Evolutionary conservation across 495 filamentous ascomycete genomes (phyloP).

Genomic region (Parachaetomium inaequale): DNA sequence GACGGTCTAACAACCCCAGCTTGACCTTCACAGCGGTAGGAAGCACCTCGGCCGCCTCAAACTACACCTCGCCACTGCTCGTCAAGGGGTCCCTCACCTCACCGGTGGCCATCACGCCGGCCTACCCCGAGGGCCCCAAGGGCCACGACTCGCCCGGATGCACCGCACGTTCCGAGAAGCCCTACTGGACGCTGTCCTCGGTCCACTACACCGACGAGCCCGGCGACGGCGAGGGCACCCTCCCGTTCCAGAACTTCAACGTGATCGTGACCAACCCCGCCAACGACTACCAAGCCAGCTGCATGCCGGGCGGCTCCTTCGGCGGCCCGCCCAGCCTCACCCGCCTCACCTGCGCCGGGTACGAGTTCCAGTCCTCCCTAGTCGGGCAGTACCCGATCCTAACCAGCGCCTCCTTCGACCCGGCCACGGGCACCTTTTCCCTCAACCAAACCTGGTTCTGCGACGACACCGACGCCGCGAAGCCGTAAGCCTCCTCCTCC

Average conservation of each 20-base stretch:
- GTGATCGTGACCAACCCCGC: conserved; percentile 24
- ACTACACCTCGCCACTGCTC: conserved; percentile 18
- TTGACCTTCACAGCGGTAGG: conserved; percentile 21
- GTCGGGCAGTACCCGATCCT: conserved; percentile 19
- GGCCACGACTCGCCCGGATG: conserved; percentile 21
- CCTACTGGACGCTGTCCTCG: conserved; percentile 21
- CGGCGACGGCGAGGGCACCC: conserved; percentile 16
- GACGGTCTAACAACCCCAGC: not conserved
- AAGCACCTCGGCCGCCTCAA: conserved; percentile 4
- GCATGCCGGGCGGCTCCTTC: conserved; percentile 16
- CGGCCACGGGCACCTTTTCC: conserved; percentile 13
- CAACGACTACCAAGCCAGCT: conserved; percentile 30
- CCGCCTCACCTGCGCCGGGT: conserved; percentile 18
- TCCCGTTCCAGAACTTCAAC: conserved; percentile 18
- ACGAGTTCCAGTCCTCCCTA: conserved; percentile 20
- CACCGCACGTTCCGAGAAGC: conserved; percentile 10
- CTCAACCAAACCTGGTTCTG: conserved; percentile 36
- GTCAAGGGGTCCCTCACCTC: conserved; percentile 20
- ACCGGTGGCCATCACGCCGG: conserved; percentile 25
- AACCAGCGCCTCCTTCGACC: conserved; percentile 24
- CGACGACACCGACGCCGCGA: conserved; percentile 28
- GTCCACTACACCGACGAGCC: conserved; percentile 23
- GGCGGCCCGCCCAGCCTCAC: not conserved
- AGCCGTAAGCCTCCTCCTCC: conserved; percentile 23
- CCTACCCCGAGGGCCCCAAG: conserved; percentile 19